Evolutionary conservation across 2,329 filamentous ascomycete genomes (phyloP).

Genomic region (Venturia aucupariae): DNA sequence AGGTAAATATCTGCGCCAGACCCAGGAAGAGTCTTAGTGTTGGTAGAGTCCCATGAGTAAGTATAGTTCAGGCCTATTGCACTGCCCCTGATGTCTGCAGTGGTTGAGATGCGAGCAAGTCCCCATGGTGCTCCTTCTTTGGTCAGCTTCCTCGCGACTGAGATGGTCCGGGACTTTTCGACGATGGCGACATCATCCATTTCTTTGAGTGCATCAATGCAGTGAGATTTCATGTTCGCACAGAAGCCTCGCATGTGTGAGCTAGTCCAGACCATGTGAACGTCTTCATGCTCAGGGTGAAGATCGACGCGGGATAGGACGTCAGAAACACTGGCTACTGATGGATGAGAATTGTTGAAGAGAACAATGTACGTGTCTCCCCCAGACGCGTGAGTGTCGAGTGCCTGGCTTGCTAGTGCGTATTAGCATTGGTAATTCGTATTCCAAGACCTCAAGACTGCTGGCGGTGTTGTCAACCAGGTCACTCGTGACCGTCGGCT

Average conservation of each 20-base stretch:
- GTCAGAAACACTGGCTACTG: slow-evolving; percentile 4
- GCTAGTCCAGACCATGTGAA: slow-evolving; percentile 31
- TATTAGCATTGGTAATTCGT: not conserved
- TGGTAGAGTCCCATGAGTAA: slow-evolving; percentile 31
- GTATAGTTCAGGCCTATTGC: slow-evolving; percentile 31
- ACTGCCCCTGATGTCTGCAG: slow-evolving; percentile 19
- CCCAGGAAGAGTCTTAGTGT: slow-evolving; percentile 23
- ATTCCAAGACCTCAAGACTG: slow-evolving; percentile 18
- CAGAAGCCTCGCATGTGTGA: slow-evolving; percentile 31
- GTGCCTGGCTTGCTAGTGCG: not conserved
- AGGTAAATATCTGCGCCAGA: slow-evolving; percentile 40
- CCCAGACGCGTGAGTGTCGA: slow-evolving; percentile 21
- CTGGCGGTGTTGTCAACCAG: slow-evolving; percentile 16
- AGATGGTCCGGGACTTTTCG: slow-evolving; percentile 31
- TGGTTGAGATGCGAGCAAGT: slow-evolving; percentile 35
- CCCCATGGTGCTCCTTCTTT: slow-evolving; percentile 35
- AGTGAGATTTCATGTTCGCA: slow-evolving; percentile 32
- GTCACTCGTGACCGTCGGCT: not conserved
- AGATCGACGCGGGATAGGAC: slow-evolving; percentile 19
- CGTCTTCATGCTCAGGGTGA: slow-evolving; percentile 28
- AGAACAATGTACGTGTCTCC: slow-evolving; percentile 30
- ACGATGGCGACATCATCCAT: slow-evolving; percentile 34
- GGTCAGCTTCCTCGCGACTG: slow-evolving; percentile 22
- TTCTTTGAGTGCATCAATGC: slow-evolving; percentile 29
- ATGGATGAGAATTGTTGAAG: slow-evolving; percentile 25